Conservation (phyloP, 352 stramenopile genomes). For the Globisporangium echinulatum region DNA sequence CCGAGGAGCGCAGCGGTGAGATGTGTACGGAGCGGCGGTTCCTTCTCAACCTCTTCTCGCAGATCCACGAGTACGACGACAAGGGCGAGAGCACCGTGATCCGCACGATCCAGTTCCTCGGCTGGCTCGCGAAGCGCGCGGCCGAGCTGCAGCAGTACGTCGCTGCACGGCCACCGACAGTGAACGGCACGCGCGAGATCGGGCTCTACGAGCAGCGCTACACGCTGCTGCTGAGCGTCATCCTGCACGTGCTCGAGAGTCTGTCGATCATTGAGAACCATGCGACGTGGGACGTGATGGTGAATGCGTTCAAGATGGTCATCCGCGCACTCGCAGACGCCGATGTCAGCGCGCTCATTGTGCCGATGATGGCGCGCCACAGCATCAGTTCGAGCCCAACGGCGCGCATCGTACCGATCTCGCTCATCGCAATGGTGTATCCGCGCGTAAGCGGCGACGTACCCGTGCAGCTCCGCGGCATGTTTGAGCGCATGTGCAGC, state of each 20-base stretch:
- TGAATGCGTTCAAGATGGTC: slow-evolving; percentile 74
- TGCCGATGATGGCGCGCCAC: slow-evolving; percentile 76
- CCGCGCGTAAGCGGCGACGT: slow-evolving; percentile 61
- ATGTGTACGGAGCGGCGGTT: slow-evolving; percentile 79
- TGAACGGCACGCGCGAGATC: slow-evolving; percentile 11
- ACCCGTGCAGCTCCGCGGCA: slow-evolving; percentile 74
- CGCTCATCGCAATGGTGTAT: slow-evolving; percentile 74
- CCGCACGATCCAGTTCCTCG: slow-evolving; percentile 75
- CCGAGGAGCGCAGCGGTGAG: slow-evolving; percentile 56
- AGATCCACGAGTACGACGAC: slow-evolving; percentile 83
- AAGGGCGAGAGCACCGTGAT: slow-evolving; percentile 85
- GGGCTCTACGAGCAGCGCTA: slow-evolving; percentile 40
- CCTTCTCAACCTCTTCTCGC: slow-evolving; percentile 76
- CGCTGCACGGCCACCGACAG: slow-evolving; percentile 14
- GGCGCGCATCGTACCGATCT: slow-evolving; percentile 75
- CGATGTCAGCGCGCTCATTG: slow-evolving; percentile 56
- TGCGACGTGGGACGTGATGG: slow-evolving; percentile 86
- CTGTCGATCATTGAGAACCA: slow-evolving; percentile 88
- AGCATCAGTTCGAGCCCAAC: slow-evolving; percentile 82
- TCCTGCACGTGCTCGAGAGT: slow-evolving; percentile 79
- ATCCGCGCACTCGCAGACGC: slow-evolving; percentile 48
- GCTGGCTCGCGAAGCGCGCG: slow-evolving; percentile 68
- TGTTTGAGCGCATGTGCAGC: slow-evolving; percentile 84
- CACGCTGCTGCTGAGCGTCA: slow-evolving; percentile 63
- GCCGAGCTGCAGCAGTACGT: slow-evolving; percentile 56